A percentile compares a stretch with the other conserved stretches of the same genome.
Evolutionary conservation across 2,329 filamentous ascomycete species (phyloP).

Genomic region (Teratosphaeria zuluensis): DNA sequence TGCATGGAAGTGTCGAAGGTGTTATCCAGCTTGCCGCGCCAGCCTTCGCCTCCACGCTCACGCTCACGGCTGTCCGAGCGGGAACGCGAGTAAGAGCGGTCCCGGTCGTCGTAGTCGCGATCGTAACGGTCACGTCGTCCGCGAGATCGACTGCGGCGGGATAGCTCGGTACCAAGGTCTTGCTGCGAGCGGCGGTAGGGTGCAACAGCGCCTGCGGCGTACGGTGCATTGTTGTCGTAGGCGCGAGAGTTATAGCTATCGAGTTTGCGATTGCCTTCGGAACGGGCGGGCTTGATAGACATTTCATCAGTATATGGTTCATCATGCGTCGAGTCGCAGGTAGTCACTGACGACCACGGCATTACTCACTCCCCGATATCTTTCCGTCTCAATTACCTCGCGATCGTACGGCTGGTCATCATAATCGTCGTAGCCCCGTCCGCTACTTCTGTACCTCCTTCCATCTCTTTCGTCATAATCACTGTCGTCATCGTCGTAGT

Average conservation of each 20-base stretch:
- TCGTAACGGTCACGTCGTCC: slow-evolving; percentile 12
- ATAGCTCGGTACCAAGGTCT: slow-evolving; percentile 5
- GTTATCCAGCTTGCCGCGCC: slow-evolving; percentile 22
- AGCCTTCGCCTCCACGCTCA: slow-evolving; percentile 9
- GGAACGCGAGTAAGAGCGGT: slow-evolving; percentile 13
- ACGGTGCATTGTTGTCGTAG: slow-evolving; percentile 8
- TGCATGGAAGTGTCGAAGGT: slow-evolving; percentile 23
- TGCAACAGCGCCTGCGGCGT: slow-evolving; percentile 13
- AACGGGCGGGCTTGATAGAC: slow-evolving; percentile 14
- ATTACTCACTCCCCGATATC: slow-evolving; percentile 25
- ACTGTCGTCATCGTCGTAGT: slow-evolving; percentile 22
- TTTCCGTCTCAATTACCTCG: slow-evolving; percentile 22
- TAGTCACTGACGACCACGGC: slow-evolving; percentile 18
- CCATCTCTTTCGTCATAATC: slow-evolving; percentile 23
- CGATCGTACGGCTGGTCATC: slow-evolving; percentile 18
- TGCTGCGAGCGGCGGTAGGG: slow-evolving; percentile 19
- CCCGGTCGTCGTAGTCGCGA: slow-evolving; percentile 10
- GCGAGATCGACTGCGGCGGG: slow-evolving; percentile 12
- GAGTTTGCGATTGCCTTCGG: slow-evolving; percentile 9
- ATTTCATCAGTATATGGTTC: background rate
- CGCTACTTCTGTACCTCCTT: slow-evolving; percentile 10
- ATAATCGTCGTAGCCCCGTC: slow-evolving; percentile 18
- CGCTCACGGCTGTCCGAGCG: slow-evolving; percentile 15
- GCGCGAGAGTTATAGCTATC: slow-evolving; percentile 13
- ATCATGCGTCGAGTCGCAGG: background rate